A percentile compares a stretch with the other conserved stretches of the same genome.
Conservation (phyloP, 192 early-diverging fungal species). For the Oehlia diaphana region DNA sequence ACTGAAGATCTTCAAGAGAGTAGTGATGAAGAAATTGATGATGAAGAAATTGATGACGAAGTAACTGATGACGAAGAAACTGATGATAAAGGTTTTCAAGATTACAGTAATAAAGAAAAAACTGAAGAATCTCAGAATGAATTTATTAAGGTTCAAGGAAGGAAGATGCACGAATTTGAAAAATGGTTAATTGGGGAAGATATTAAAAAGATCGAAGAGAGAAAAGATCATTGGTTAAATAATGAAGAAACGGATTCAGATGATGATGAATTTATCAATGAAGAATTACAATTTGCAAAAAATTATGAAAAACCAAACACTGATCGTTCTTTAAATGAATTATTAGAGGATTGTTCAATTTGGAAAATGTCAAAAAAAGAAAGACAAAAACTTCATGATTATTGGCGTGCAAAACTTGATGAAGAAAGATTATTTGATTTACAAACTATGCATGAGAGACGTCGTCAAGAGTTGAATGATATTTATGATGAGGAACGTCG, state of each 20-base stretch:
- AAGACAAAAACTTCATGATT: conserved; percentile 36
- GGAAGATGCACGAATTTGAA: conserved; percentile 1
- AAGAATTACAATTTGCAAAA: background rate
- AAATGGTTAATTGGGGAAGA: conserved; percentile 23
- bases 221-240: too few species aligned
- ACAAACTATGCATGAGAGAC: background rate
- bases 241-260: too few species aligned
- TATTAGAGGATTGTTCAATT: conserved; percentile 36
- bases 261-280: background rate
- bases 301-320: conserved; percentile 2
- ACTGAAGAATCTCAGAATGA: too few species aligned
- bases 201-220: too few species aligned
- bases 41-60: too few species aligned
- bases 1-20: too few species aligned
- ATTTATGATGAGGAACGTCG: conserved; percentile 37
- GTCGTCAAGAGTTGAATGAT: conserved; percentile 21
- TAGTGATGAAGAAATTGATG: background rate
- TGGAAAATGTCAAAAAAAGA: conserved; percentile 53
- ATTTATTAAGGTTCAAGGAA: background rate
- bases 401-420: conserved; percentile 40
- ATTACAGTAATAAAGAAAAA: too few species aligned
- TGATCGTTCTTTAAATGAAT: conserved; percentile 33
- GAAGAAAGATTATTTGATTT: conserved; percentile 26
- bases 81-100: too few species aligned
- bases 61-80: too few species aligned